A percentile compares a stretch with the other conserved stretches of the same genome.
Evolutionary conservation across 768 basidiomycete species (phyloP).

Genomic region (Hygrocybe punicea): DNA sequence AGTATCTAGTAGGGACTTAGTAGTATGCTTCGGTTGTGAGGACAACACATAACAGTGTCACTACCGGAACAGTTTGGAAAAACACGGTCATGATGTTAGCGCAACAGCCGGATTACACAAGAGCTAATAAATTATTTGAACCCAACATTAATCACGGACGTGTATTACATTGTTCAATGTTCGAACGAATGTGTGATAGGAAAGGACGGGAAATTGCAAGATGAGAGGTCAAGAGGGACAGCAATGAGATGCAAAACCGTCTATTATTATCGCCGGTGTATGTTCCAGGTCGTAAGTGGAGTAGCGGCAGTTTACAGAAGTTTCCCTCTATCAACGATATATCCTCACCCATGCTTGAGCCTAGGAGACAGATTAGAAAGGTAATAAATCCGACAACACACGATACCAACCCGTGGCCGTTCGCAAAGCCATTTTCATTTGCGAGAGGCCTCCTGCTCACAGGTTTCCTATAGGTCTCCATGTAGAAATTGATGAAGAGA

Average conservation of each 20-base stretch:
- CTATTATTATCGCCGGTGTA: background rate
- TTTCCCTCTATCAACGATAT: too few relatives aligned
- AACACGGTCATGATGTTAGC: too few relatives aligned
- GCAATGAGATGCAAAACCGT: background rate
- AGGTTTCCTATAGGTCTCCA: slow-evolving; percentile 78
- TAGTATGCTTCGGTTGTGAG: too few relatives aligned
- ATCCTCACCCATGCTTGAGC: slow-evolving; percentile 30
- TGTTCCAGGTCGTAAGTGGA: background rate
- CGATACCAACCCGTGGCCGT: slow-evolving; percentile 34
- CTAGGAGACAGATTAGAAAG: slow-evolving; percentile 21
- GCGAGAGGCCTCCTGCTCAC: slow-evolving; percentile 29
- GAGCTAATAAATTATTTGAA: too few relatives aligned
- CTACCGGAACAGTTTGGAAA: too few relatives aligned
- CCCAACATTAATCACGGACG: too few relatives aligned
- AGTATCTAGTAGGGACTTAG: too few relatives aligned
- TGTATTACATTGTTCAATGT: background rate
- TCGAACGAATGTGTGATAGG: background rate
- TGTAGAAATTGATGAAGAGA: slow-evolving; percentile 94
- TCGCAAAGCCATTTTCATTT: slow-evolving; percentile 27
- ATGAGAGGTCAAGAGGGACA: background rate
- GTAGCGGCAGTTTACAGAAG: background rate
- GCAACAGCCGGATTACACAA: background rate
- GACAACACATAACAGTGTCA: too few relatives aligned
- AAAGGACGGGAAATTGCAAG: background rate
- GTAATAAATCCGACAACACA: slow-evolving; percentile 2